phyloP scores from a whole-genome alignment of 306 rosid species.

The Vigna nakashimae region DNA sequence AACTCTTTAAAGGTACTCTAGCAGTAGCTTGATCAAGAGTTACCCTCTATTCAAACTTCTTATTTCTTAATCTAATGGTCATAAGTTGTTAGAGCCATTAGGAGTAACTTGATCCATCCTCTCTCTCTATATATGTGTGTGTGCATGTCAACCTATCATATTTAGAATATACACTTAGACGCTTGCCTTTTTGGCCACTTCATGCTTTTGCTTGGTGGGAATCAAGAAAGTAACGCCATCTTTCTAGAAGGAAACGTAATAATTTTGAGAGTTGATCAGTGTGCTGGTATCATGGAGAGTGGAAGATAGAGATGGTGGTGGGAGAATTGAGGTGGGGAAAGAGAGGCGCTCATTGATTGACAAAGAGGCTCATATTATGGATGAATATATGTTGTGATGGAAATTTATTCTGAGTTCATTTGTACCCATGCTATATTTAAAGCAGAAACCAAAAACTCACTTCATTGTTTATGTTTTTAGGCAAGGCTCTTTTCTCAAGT shows the following conservation, averaged over 20 bases:
- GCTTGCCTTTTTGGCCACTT: neutral
- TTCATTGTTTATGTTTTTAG: conserved; percentile 19
- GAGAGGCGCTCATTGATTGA: neutral
- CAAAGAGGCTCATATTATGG: neutral
- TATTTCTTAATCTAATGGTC: too few species aligned
- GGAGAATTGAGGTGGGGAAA: neutral
- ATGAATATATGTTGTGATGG: neutral
- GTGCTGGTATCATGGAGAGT: conserved; percentile 2
- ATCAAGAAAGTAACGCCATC: neutral
- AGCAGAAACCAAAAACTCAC: conserved; percentile 23
- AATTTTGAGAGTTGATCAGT: neutral
- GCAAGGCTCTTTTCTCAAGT: conserved; percentile 25
- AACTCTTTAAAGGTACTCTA: too few species aligned
- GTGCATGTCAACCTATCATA: neutral
- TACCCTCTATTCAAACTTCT: too few species aligned
- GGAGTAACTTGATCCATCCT: too few species aligned
- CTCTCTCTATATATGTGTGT: too few species aligned
- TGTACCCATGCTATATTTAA: conserved; percentile 24
- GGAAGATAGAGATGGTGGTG: neutral
- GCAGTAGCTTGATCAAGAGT: too few species aligned
- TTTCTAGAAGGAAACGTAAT: neutral
- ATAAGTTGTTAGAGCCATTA: too few species aligned
- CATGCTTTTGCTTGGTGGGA: conserved; percentile 1
- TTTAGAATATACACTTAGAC: neutral
- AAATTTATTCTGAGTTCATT: neutral